A percentile compares a stretch with the other conserved stretches of the same genome.
Conservation (phyloP, 345 rosid genomes). For the Melastoma malabathricum region DNA sequence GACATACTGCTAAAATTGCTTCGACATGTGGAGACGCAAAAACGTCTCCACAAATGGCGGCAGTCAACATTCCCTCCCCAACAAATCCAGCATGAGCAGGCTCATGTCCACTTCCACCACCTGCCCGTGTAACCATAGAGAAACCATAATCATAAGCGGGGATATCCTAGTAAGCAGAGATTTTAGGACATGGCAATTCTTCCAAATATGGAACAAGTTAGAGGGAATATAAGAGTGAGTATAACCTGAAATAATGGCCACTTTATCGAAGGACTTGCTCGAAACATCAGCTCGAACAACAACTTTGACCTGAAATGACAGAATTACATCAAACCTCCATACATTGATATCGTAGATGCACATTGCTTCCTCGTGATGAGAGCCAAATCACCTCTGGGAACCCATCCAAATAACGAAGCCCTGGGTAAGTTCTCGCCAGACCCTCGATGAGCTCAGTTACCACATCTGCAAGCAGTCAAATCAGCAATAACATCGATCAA, state of each 20-base stretch:
- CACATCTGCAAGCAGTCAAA: conserved; percentile 38
- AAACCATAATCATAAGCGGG: not conserved
- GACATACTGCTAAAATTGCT: conserved; percentile 75
- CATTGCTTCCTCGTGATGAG: conserved; percentile 10
- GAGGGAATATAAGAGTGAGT: not conserved
- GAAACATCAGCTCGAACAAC: conserved; percentile 86
- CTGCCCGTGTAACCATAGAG: conserved; percentile 16
- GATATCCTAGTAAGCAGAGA: not conserved
- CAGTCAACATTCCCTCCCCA: conserved; percentile 98
- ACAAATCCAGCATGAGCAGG: conserved; percentile 97
- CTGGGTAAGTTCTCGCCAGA: conserved; percentile 77
- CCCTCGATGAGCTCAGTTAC: conserved; percentile 96
- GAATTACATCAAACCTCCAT: not conserved
- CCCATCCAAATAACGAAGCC: conserved; percentile 76
- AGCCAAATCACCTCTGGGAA: conserved; percentile 81
- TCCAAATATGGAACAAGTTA: not conserved
- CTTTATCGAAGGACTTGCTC: conserved; percentile 55
- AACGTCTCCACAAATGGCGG: conserved; percentile 90
- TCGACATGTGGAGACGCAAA: conserved; percentile 90
- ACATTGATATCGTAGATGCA: not conserved
- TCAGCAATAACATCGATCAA: not conserved
- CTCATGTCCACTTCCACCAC: conserved; percentile 99
- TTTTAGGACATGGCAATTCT: not conserved
- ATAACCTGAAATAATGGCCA: conserved; percentile 85
- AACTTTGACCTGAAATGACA: conserved; percentile 55